phyloP scores from a whole-genome alignment of 352 stramenopile species.

The Phytophthora quininea region DNA sequence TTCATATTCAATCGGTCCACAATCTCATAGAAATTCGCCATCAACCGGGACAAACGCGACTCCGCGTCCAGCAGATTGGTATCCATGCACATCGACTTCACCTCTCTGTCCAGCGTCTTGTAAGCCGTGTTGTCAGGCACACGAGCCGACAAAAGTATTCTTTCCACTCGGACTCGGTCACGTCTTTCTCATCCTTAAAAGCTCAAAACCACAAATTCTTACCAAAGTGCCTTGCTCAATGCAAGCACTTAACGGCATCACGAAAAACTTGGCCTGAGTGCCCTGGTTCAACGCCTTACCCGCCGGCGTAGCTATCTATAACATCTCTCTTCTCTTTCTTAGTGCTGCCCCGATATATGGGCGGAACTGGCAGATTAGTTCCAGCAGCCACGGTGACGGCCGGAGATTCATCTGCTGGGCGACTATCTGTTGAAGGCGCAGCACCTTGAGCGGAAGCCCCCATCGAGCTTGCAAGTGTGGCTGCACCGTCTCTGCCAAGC shows the following conservation, averaged over 20 bases:
- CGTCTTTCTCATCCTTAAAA: conserved; percentile 18
- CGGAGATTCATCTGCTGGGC: neutral
- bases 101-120: conserved; percentile 13
- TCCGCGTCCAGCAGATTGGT: conserved; percentile 5
- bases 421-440: neutral
- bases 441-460: conserved; percentile 9
- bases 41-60: conserved; percentile 6
- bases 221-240: conserved; percentile 14
- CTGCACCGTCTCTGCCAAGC: conserved; percentile 3
- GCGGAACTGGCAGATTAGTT: conserved; percentile 12
- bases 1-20: conserved; percentile 24
- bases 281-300: conserved; percentile 14
- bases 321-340: conserved; percentile 16
- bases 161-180: conserved; percentile 7
- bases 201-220: conserved; percentile 14
- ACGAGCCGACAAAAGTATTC: conserved; percentile 16
- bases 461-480: conserved; percentile 12
- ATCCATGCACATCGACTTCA: conserved; percentile 14
- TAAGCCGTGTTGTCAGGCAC: conserved; percentile 16
- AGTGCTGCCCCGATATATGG: conserved; percentile 13
- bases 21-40: conserved; percentile 12
- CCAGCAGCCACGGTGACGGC: conserved; percentile 15
- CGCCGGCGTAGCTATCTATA: conserved; percentile 17
- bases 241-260: conserved; percentile 16
- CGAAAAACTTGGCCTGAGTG: conserved; percentile 13